Base-by-base conservation (phyloP, 163 green algal species). In the Trebouxiophyceae sp. region DNA sequence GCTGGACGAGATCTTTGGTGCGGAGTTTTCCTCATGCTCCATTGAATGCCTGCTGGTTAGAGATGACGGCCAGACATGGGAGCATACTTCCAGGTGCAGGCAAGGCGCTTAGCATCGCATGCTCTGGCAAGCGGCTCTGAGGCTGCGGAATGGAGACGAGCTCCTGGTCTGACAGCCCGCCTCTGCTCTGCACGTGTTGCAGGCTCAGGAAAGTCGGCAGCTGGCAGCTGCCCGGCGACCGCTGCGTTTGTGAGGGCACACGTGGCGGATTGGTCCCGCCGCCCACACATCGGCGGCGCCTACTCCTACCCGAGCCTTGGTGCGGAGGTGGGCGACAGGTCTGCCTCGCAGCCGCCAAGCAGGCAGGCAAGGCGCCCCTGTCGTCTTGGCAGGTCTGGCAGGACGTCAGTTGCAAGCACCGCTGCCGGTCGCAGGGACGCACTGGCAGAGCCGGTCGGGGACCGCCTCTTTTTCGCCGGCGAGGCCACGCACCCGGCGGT, bases 401-500 rank as follows among this genome's bases (percentile, higher is more conserved):
- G 8, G 39, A 8, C 8, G 39, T 16, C 12, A 8, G 12, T n/a
- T 50, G 50, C 5, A 45, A 46, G 28, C 60, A 68, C n/a, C n/a
- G n/a, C n/a, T n/a, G n/a, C n/a, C n/a, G n/a, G n/a, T n/a, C 60
- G 70, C 66, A 68, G 84, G 32, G 70, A 80, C 24, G 59, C 72
- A 2, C 66, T 92, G 45, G 79, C 73, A 3, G 70, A 67, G 12
- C 79, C 84, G 1, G 61, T 89, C 34, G 64, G 60, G 0, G 66
- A 70, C 27, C 66, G 66, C 8, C 5, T 92, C 4, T 91, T 91
- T 73, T 92, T 89, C 57, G 85, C 85, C 28, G 85, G 84, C 6
- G 77, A 91, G 71, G 82, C 82, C 1, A 85, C 74, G 3, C 85
- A 93, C 62, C 46, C 73, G 12, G 67, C 69, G 0, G 73, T 91